These are phyloP conservation scores for Pythium oligandrum DNA, from an alignment of 352 stramenopile genomes.

Conservation along the genomic window DNA sequence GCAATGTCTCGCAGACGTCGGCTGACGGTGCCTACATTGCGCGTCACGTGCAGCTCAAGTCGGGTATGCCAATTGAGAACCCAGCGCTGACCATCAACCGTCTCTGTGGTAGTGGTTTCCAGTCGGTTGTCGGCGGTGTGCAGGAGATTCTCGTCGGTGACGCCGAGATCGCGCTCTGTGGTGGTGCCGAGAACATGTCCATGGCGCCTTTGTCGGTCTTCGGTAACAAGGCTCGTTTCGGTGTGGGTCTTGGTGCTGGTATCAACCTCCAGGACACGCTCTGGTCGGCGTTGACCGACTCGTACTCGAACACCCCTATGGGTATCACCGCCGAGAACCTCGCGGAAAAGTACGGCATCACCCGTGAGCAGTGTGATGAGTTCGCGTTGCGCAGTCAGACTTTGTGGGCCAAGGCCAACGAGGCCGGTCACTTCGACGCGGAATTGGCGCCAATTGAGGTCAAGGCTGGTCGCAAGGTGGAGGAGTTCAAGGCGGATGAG, in stretches of 20 bases:
- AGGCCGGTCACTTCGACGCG: constrained; percentile 89
- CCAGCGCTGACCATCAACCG: constrained; percentile 97
- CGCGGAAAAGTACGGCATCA: constrained; percentile 93
- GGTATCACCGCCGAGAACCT: constrained; percentile 98
- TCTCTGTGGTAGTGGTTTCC: constrained; percentile 96
- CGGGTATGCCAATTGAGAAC: constrained; percentile 81
- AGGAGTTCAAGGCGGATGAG: constrained; percentile 75
- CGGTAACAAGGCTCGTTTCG: constrained; percentile 92
- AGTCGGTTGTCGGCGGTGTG: constrained; percentile 91
- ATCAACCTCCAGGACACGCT: constrained; percentile 94
- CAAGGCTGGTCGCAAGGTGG: constrained; percentile 89
- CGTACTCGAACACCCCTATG: constrained; percentile 94
- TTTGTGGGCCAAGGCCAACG: constrained; percentile 89
- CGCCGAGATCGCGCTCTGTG: constrained; percentile 87
- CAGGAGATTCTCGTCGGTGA: constrained; percentile 91
- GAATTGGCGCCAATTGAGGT: constrained; percentile 93
- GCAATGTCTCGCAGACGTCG: constrained; percentile 95
- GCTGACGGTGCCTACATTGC: constrained; percentile 93
- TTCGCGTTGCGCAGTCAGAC: constrained; percentile 93
- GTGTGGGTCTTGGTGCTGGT: constrained; percentile 89
- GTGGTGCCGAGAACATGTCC: constrained; percentile 95
- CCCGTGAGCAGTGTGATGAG: constrained; percentile 92
- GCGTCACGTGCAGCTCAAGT: constrained; percentile 93
- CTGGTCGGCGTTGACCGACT: constrained; percentile 96
- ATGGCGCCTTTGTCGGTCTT: constrained; percentile 90